Percentiles rank a stretch among this genome's conserved stretches.
These are phyloP conservation scores for Candida ipomoeae DNA, from an alignment of 805 yeast genomes.

Conservation along the genomic window DNA sequence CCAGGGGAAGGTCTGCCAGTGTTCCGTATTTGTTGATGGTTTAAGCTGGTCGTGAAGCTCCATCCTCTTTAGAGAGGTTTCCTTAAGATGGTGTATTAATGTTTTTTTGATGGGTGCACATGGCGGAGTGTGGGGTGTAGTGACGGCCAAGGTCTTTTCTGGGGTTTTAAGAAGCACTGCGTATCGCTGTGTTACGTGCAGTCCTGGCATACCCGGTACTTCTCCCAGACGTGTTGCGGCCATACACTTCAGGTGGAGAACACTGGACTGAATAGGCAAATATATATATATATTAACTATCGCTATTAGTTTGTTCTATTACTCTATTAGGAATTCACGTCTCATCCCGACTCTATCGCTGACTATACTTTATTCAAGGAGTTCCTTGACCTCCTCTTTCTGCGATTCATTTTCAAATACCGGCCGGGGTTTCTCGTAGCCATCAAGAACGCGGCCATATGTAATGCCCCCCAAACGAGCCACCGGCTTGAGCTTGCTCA, in stretches of 20 bases:
- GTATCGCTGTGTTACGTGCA: neutral
- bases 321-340: neutral
- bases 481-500: slow-evolving; percentile 48
- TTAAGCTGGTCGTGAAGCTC: too few relatives aligned
- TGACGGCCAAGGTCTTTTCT: too few relatives aligned
- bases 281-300: too few relatives aligned
- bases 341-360: too few relatives aligned
- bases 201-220: neutral
- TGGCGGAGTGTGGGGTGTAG: too few relatives aligned
- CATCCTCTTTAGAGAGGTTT: neutral
- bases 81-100: too few relatives aligned
- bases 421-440: slow-evolving; percentile 46
- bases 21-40: neutral
- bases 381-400: neutral
- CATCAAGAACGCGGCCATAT: slow-evolving; percentile 43
- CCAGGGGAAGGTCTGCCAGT: neutral
- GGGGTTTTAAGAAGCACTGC: neutral
- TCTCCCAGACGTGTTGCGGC: neutral
- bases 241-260: too few relatives aligned
- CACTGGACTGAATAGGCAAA: too few relatives aligned
- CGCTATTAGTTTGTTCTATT: too few relatives aligned
- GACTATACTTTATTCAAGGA: neutral
- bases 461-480: slow-evolving; percentile 47
- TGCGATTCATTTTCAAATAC: slow-evolving; percentile 23
- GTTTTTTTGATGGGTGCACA: too few relatives aligned